A percentile compares a stretch with the other conserved stretches of the same genome.
Conservation (phyloP, 2,329 filamentous ascomycete genomes). For the Phyllosticta citriasiana region DNA sequence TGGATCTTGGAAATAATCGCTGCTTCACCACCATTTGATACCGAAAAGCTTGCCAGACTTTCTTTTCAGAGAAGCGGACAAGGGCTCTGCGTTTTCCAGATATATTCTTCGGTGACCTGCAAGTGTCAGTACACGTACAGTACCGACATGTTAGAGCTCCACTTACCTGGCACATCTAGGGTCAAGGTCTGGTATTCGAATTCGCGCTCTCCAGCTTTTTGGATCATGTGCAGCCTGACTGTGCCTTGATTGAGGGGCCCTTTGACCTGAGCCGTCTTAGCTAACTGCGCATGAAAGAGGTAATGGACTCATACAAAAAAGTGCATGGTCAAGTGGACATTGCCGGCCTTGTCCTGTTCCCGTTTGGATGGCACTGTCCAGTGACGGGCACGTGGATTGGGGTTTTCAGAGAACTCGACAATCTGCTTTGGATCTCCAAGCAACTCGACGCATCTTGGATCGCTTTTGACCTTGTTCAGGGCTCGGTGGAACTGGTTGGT, state of each 20-base stretch:
- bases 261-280: constrained; percentile 48
- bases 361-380: constrained; percentile 45
- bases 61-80: background rate
- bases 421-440: constrained; percentile 64
- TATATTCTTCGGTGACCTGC: constrained; percentile 5
- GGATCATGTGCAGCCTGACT: constrained; percentile 70
- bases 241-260: constrained; percentile 65
- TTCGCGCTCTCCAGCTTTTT: constrained; percentile 51
- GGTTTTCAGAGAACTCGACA: constrained; percentile 37
- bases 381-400: constrained; percentile 30
- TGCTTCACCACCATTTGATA: constrained; percentile 7
- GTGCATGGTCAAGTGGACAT: constrained; percentile 72
- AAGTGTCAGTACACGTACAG: background rate
- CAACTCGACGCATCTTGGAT: constrained; percentile 59
- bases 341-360: constrained; percentile 62
- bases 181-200: constrained; percentile 73
- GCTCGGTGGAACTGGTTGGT: constrained; percentile 82
- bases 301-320: constrained; percentile 46
- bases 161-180: constrained; percentile 62
- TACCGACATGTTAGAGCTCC: constrained; percentile 13
- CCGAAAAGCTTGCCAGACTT: constrained; percentile 7
- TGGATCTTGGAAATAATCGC: background rate
- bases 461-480: constrained; percentile 65
- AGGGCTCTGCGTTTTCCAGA: constrained; percentile 4
- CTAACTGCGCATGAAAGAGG: background rate